A percentile compares a stretch with the other conserved stretches of the same genome.
Evolutionary conservation across 768 basidiomycete genomes (phyloP).

Genomic region (Tylopilus balloui): DNA sequence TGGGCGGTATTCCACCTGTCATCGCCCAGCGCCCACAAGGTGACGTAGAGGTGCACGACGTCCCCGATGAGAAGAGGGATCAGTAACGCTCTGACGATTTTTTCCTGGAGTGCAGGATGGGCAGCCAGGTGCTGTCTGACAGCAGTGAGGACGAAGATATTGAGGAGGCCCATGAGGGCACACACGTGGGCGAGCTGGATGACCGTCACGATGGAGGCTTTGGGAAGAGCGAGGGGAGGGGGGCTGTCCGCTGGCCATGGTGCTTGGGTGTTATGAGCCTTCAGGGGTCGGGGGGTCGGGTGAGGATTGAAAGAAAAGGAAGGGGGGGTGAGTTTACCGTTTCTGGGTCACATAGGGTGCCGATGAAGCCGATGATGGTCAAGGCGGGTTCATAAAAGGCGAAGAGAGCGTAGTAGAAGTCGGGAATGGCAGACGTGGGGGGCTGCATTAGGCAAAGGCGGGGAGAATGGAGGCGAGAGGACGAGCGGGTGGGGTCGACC

Average conservation of each 20-base stretch:
- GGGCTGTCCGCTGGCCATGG: constrained; percentile 54
- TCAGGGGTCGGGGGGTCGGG: constrained; percentile 2
- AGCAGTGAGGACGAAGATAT: constrained; percentile 60
- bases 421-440: constrained; percentile 60
- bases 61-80: constrained; percentile 69
- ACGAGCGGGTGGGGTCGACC: constrained; percentile 8
- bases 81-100: constrained; percentile 58
- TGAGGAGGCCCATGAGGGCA: constrained; percentile 66
- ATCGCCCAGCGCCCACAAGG: constrained; percentile 75
- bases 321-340: constrained; percentile 38
- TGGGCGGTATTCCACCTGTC: constrained; percentile 53
- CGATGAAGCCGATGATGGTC: constrained; percentile 60
- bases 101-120: constrained; percentile 66
- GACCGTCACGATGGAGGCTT: constrained; percentile 63
- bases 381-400: constrained; percentile 71
- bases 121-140: constrained; percentile 54
- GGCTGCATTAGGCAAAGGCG: constrained; percentile 32
- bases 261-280: constrained; percentile 74
- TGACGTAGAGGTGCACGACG: constrained; percentile 58
- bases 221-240: constrained; percentile 49
- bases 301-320: neutral
- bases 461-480: no score
- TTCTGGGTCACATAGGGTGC: constrained; percentile 61
- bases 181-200: constrained; percentile 77
- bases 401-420: constrained; percentile 70